Base-by-base conservation (phyloP, 2,329 filamentous ascomycete genomes). In the Fusarium agapanthi region DNA sequence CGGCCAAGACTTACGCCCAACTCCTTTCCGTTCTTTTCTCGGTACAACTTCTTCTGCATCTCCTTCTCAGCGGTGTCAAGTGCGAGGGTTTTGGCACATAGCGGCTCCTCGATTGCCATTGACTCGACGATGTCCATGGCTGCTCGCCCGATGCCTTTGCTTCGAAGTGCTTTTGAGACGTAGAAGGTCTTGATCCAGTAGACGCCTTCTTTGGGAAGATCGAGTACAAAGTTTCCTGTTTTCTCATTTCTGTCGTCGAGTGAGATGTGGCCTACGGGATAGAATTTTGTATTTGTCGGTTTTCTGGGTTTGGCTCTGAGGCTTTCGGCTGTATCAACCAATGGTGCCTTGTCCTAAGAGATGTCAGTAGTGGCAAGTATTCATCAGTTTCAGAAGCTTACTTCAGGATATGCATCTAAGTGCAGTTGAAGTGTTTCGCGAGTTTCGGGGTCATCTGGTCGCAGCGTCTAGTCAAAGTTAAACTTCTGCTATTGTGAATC, bases 161-260 rank as follows among this genome's bases (percentile, higher is more conserved):
- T 71, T n/a, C 69, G 76, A 5, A 80, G 53, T 12, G 73, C 72
- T 9, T 69, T 48, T 0, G 77, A 73, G 3, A 80, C 74, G 32
- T 77, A 80, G 12, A 80, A 75, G 0, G 71, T 79, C 47, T 80
- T 80, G 43, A 80, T 80, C 78, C 78, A 80, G 51, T 76, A 79
- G 12, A 77, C 41, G 7, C 54, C 57, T 3, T 75, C 62, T 1
- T 47, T 30, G 0, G 77, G 75, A 7, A 80, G 58, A 3, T 78
- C 67, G 0, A 80, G 54, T 0, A 53, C n/a, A 7, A 78, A 62
- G 2, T 56, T 38, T 2, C 45, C 44, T 0, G 68, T 57, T 16
- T 72, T 73, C 8, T 67, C 57, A 34, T 78, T 69, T 30, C 50
- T 51, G 11, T 67, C 64, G 1, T 78, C 76, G 0, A 78, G 67